A percentile compares a stretch with the other conserved stretches of the same genome.
These are phyloP conservation scores for Cercospora sojina DNA, from an alignment of 2,329 filamentous ascomycete species.

Conservation along the genomic window DNA sequence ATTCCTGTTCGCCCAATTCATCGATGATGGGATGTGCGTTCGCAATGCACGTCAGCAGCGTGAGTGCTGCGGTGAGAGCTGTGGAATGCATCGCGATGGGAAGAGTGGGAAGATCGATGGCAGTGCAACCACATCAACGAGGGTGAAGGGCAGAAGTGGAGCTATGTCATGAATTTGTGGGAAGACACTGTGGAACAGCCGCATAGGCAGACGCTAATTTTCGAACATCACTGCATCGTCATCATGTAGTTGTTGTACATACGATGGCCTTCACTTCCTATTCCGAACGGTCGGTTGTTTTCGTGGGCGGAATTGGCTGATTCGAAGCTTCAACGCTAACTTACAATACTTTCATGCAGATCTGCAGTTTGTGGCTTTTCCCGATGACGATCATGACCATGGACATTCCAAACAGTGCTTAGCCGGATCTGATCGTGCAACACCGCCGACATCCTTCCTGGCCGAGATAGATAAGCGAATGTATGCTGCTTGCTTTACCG, in stretches of 20 bases:
- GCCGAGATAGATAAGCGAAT: background rate
- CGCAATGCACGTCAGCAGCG: background rate
- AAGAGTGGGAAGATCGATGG: background rate
- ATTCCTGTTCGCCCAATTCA: background rate
- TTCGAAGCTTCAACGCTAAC: conserved; percentile 5
- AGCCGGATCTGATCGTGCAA: background rate
- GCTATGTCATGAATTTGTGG: background rate
- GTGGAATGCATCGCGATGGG: background rate
- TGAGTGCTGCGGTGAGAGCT: background rate
- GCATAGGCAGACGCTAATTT: background rate
- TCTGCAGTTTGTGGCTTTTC: conserved; percentile 6
- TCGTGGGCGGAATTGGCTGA: background rate
- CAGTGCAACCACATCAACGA: background rate
- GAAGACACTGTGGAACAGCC: background rate
- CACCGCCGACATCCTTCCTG: background rate
- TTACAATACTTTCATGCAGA: conserved; percentile 1
- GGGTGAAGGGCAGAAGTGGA: background rate
- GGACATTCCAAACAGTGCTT: background rate
- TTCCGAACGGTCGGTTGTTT: background rate
- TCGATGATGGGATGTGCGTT: background rate
- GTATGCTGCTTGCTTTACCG: background rate
- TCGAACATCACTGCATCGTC: background rate
- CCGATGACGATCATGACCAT: conserved; percentile 5
- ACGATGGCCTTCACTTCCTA: background rate
- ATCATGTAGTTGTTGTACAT: background rate